Conservation (phyloP, 1,284 basidiomycete genomes). For the Ceratobasidium theobromae region DNA sequence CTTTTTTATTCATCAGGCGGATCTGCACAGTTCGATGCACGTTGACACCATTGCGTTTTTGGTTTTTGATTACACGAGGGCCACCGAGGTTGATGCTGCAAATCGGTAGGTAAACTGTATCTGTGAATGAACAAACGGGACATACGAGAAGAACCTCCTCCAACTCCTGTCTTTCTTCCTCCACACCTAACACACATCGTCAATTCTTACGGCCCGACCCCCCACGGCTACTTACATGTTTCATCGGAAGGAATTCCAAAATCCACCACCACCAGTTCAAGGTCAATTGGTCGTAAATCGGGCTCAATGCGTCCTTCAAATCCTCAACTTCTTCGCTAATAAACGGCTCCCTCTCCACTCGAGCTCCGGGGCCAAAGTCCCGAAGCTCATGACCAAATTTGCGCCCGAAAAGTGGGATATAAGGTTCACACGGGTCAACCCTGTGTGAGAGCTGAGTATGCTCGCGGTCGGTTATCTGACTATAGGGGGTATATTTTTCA, state of each 20-base stretch:
- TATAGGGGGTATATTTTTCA: not conserved
- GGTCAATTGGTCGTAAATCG: constrained; percentile 29
- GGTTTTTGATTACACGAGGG: constrained; percentile 23
- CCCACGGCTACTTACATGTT: constrained; percentile 2
- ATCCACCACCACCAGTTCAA: constrained; percentile 35
- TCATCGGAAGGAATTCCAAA: constrained; percentile 32
- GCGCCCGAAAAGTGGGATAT: constrained; percentile 1
- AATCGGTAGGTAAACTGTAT: not conserved
- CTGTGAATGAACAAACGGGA: not conserved
- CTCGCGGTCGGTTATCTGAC: constrained; percentile 10
- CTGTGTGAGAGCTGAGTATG: constrained; percentile 12
- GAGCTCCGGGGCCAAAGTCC: not conserved
- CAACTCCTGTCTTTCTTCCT: constrained; percentile 15
- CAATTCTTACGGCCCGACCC: not conserved
- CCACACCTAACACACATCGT: constrained; percentile 9
- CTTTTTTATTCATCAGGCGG: not conserved
- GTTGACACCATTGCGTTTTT: constrained; percentile 21
- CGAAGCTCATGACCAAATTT: constrained; percentile 10
- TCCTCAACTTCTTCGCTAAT: constrained; percentile 31
- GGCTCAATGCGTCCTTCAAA: constrained; percentile 24
- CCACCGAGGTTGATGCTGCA: constrained; percentile 18
- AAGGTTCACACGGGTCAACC: constrained; percentile 12
- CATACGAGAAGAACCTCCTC: constrained; percentile 19
- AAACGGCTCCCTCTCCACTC: constrained; percentile 18
- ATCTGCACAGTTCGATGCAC: constrained; percentile 24